Evolutionary conservation across 2,329 filamentous ascomycete species (phyloP).

Genomic region (Colletotrichum graminicola): DNA sequence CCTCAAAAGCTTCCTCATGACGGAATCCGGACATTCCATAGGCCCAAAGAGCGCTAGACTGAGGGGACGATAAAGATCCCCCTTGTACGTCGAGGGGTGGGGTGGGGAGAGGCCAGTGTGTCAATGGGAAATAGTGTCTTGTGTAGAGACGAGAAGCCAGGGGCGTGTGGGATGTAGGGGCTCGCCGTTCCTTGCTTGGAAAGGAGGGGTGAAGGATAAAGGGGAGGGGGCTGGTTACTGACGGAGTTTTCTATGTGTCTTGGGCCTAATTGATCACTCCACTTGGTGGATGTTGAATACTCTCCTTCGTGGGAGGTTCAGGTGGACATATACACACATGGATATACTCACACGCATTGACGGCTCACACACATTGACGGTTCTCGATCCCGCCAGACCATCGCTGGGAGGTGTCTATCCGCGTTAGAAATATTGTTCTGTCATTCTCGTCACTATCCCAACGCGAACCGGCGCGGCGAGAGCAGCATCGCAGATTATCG

Average conservation of each 20-base stretch:
- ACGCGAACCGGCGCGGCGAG: background rate
- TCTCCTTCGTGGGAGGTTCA: background rate
- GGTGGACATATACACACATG: background rate
- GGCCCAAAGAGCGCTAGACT: background rate
- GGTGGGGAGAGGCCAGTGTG: background rate
- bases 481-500: background rate
- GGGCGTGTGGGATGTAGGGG: background rate
- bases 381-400: background rate
- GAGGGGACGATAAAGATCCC: background rate
- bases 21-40: background rate
- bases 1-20: background rate
- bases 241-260: background rate
- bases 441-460: background rate
- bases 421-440: background rate
- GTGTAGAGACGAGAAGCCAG: background rate
- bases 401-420: background rate
- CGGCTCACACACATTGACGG: background rate
- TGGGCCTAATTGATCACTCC: background rate
- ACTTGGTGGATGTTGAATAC: background rate
- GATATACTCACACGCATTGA: background rate
- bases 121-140: background rate
- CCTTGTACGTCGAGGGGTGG: background rate
- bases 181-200: constrained; percentile 4
- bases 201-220: too few species aligned
- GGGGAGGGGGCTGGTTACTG: background rate